Percentiles rank a stretch among this genome's conserved stretches.
Evolutionary conservation across 768 basidiomycete species (phyloP).

Genomic region (Leccinum subgranulosum): DNA sequence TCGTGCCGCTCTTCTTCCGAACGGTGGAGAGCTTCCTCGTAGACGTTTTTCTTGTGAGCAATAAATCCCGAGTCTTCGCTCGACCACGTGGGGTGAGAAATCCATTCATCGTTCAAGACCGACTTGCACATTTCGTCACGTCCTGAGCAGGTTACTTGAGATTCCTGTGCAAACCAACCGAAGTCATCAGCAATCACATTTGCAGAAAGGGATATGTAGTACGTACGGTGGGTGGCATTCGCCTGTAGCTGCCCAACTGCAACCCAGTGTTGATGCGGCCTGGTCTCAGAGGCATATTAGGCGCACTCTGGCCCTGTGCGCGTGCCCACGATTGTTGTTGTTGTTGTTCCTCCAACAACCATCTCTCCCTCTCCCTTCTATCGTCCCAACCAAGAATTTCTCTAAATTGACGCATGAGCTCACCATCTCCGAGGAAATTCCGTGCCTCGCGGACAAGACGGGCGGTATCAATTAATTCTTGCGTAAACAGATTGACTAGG

Average conservation of each 20-base stretch:
- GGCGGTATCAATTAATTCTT: slow-evolving; percentile 87
- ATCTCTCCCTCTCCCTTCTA: slow-evolving; percentile 55
- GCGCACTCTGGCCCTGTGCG: slow-evolving; percentile 41
- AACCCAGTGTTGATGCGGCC: slow-evolving; percentile 65
- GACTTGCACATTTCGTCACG: slow-evolving; percentile 96
- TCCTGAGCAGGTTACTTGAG: slow-evolving; percentile 85
- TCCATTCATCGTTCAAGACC: slow-evolving; percentile 98
- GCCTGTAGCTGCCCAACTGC: slow-evolving; percentile 87
- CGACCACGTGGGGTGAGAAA: slow-evolving; percentile 94
- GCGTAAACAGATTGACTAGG: slow-evolving; percentile 90
- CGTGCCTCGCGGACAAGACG: slow-evolving; percentile 78
- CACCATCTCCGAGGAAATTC: slow-evolving; percentile 73
- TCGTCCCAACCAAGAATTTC: slow-evolving; percentile 89
- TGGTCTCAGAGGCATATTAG: slow-evolving; percentile 39
- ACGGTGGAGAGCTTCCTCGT: slow-evolving; percentile 94
- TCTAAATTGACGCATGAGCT: slow-evolving; percentile 78
- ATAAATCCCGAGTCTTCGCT: slow-evolving; percentile 92
- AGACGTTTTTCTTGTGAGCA: slow-evolving; percentile 90
- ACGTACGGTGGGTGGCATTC: slow-evolving; percentile 74
- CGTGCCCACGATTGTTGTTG: slow-evolving; percentile 48
- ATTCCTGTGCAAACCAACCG: slow-evolving; percentile 53
- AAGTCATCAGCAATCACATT: not conserved
- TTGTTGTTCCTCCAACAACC: slow-evolving; percentile 45
- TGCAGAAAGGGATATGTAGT: not conserved
- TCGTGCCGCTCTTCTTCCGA: slow-evolving; percentile 98